Evolutionary conservation across 1,284 basidiomycete species (phyloP), one percentile per base, ranked within the genome.

Genomic region (Fistulinella cinereoalba): DNA sequence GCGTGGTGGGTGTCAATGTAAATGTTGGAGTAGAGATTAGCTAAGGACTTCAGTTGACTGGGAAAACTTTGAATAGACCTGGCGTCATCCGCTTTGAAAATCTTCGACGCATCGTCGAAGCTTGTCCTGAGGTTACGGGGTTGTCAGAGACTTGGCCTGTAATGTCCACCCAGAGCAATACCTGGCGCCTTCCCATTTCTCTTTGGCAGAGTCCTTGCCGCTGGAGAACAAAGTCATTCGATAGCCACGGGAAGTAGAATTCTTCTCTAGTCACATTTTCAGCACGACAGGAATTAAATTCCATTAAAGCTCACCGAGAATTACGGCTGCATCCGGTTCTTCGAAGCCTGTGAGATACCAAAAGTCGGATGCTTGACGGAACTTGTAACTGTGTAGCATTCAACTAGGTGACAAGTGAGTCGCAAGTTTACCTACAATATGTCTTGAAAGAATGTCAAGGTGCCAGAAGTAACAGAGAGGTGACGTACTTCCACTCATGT

Each of bases 261-360:
- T 71, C 54, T 84, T 86, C 62, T 87, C 81, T 85, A 43, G 2
- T 41, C 31, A 22, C 46, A 16, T 15, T 45, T 51, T 48, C 50
- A 40, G 34, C 24, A 23, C 21, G 33, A 37, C 23, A 4, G 12
- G 24, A 4, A 18, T 37, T 15, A 36, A 21, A 29, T 41, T 9
- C 13, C 13, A 21, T 38, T 36, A 39, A 13, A 13, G 61, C 77
- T 44, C 53, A 88, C 91, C 83, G 31, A 97, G 71, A 27, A 98
- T 75, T 22, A 97, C 73, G 1, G 91, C 93, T 12, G 94, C 82
- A 51, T 97, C 88, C 0, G 94, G 91, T 66, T 98, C 96, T 51
- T 94, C 83, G 61, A 97, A 97, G 6, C 97, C 96, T 0, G 95
- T 95, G 11, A 97, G 74, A 64, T 97, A 97, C 85, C 85, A 91